A percentile compares a stretch with the other conserved stretches of the same genome.
Conservation (phyloP, 1,139 yeast species). For the Pichia cactophila region DNA sequence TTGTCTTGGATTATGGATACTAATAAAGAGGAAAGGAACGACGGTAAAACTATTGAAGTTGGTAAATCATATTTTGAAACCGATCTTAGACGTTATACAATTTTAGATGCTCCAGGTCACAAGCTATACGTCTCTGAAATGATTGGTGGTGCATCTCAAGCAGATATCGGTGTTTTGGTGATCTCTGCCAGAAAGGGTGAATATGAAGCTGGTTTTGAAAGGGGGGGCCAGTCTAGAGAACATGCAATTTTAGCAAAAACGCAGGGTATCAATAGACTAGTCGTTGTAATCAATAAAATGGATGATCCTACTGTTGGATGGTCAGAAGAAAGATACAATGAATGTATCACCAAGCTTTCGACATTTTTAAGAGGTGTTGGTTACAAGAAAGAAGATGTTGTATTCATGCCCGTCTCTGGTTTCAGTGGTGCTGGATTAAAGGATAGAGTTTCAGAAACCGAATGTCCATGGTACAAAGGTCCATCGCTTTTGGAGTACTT, state of each 20-base stretch:
- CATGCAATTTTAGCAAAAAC: slow-evolving; percentile 97
- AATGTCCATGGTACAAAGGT: slow-evolving; percentile 90
- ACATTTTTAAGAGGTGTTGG: slow-evolving; percentile 84
- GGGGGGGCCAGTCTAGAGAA: slow-evolving; percentile 99
- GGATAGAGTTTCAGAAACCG: slow-evolving; percentile 63
- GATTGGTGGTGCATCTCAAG: slow-evolving; percentile 99
- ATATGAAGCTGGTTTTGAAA: slow-evolving; percentile 97
- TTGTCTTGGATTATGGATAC: slow-evolving; percentile 99
- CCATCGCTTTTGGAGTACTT: slow-evolving; percentile 87
- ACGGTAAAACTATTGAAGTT: slow-evolving; percentile 98
- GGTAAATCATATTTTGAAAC: slow-evolving; percentile 98
- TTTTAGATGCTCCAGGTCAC: slow-evolving; percentile 98
- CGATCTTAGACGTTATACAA: slow-evolving; percentile 94
- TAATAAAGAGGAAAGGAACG: slow-evolving; percentile 95
- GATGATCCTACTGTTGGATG: slow-evolving; percentile 95
- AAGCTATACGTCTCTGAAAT: slow-evolving; percentile 97
- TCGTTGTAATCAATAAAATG: slow-evolving; percentile 96
- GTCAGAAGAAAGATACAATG: slow-evolving; percentile 95
- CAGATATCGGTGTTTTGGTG: slow-evolving; percentile 94
- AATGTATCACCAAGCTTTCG: slow-evolving; percentile 79
- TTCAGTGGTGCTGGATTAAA: slow-evolving; percentile 95
- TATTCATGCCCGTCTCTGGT: slow-evolving; percentile 96
- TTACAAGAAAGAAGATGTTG: slow-evolving; percentile 75
- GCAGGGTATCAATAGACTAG: slow-evolving; percentile 89
- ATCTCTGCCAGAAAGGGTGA: slow-evolving; percentile 99